Evolutionary conservation across 116 monocot genomes (phyloP), one percentile per base, ranked within the genome.

Genomic region (Papilionanthe hybrid): DNA sequence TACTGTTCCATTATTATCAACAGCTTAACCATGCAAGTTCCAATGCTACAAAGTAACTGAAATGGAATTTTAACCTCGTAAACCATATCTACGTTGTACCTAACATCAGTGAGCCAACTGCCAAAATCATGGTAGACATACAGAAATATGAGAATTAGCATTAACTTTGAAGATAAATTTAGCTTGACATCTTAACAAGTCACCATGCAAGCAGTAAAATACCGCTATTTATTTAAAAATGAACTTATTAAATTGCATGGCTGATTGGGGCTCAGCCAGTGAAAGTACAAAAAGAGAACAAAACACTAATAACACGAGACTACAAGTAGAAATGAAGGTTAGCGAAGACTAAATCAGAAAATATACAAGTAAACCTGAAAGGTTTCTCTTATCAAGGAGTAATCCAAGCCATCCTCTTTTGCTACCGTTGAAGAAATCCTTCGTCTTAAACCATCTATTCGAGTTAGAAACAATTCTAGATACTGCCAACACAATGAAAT

Each of bases 391-490:
- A 95, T 95, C 55, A 93, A 81, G 75, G 78, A 65, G 77, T 88
- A 91, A 48, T 95, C 85, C 60, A 93, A 45, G 47, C 45, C 82
- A 79, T 87, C 82, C 11, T 87, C 84, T 75, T 82, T 84, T 78
- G 29, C 68, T 45, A 50, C 78, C 76, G 41, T 44, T 22, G 74
- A 72, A 63, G 94, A 85, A 18, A 99, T 88, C 75, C 90, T 91
- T 55, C 99, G 50, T 67, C 99, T 91, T 79, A 99, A 82, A 23
- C 95, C 87, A 90, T 99, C 93, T 78, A 95, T 80, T 77, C 99
- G 85, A 53, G 92, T 90, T n/a, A 99, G 92, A 93, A 90, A 99
- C 32, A 99, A 55, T 77, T 99, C 86, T 15, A 93, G 49, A 86
- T 95, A 93, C 99, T 99, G 88, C 89, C 87, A 81, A 18, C 19